Percentiles rank a stretch among this genome's conserved stretches.
Conservation (phyloP, 176 grass and related monocot species). For the Carex cristatella region DNA sequence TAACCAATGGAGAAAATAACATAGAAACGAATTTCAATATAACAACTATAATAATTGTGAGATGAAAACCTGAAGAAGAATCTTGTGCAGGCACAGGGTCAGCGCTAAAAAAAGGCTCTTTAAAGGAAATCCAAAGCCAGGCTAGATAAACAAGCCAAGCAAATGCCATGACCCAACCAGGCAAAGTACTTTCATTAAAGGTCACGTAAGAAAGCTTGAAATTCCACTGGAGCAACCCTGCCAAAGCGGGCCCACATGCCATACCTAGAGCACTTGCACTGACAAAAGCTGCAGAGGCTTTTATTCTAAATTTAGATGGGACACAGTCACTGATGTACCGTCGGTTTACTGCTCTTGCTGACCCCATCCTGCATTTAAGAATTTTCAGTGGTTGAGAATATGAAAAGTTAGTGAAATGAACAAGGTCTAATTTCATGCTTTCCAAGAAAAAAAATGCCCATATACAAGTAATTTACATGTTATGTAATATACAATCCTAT, state of each 20-base stretch:
- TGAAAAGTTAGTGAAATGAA: background rate
- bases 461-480: background rate
- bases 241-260: conserved; percentile 93
- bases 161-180: conserved; percentile 98
- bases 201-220: conserved; percentile 83
- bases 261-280: conserved; percentile 95
- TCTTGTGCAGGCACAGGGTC: conserved; percentile 32
- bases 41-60: background rate
- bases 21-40: conserved; percentile 1
- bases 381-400: background rate
- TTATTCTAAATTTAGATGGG: conserved; percentile 81
- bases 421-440: background rate
- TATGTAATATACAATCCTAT: background rate
- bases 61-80: conserved; percentile 42
- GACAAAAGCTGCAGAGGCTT: conserved; percentile 95
- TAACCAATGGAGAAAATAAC: background rate
- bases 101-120: conserved; percentile 60
- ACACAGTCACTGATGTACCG: conserved; percentile 98
- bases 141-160: conserved; percentile 80
- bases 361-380: conserved; percentile 57
- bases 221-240: conserved; percentile 87
- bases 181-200: conserved; percentile 79
- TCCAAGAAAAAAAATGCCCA: background rate
- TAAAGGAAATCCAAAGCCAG: conserved; percentile 79
- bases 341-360: conserved; percentile 91